These are phyloP conservation scores for Helminthosporium solani DNA, from an alignment of 2,329 filamentous ascomycete species.

Conservation along the genomic window DNA sequence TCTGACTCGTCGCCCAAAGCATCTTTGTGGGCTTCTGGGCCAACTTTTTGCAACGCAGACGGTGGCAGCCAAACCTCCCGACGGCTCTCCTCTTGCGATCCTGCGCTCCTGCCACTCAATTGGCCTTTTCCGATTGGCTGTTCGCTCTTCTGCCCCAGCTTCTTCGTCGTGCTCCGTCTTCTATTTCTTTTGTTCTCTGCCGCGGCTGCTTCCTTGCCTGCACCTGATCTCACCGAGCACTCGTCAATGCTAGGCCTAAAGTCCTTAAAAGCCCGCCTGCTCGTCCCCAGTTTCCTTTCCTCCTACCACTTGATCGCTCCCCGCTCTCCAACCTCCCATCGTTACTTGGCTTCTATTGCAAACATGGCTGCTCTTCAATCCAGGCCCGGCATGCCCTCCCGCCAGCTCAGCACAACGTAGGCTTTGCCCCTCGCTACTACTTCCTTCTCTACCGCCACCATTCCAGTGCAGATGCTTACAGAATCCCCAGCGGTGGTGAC, in stretches of 20 bases:
- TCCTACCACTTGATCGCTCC: slow-evolving; percentile 10
- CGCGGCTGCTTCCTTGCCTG: slow-evolving; percentile 22
- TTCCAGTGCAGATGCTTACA: slow-evolving; percentile 14
- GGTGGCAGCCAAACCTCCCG: background rate
- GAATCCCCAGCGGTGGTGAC: slow-evolving; percentile 43
- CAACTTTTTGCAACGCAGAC: slow-evolving; percentile 17
- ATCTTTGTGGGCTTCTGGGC: background rate
- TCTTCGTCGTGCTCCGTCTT: slow-evolving; percentile 16
- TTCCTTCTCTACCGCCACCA: too few species aligned
- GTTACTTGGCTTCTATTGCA: slow-evolving; percentile 38
- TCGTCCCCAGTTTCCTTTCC: slow-evolving; percentile 18
- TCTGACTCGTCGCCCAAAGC: slow-evolving; percentile 3
- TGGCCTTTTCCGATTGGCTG: slow-evolving; percentile 31
- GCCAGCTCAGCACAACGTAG: slow-evolving; percentile 43
- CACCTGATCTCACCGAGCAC: slow-evolving; percentile 16
- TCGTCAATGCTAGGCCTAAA: slow-evolving; percentile 39
- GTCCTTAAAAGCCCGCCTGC: slow-evolving; percentile 36
- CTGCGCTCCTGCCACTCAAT: slow-evolving; percentile 10
- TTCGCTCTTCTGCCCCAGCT: slow-evolving; percentile 17
- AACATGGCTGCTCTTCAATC: slow-evolving; percentile 41
- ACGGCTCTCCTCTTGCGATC: slow-evolving; percentile 22
- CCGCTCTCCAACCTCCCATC: slow-evolving; percentile 16
- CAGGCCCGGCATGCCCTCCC: slow-evolving; percentile 34
- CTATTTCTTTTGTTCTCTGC: slow-evolving; percentile 34
- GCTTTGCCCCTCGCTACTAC: slow-evolving; percentile 13